Percentiles rank a stretch among this genome's conserved stretches.
phyloP scores from a whole-genome alignment of 225 moss, liverwort and hornwort species.

The Anthoceros angustus region DNA sequence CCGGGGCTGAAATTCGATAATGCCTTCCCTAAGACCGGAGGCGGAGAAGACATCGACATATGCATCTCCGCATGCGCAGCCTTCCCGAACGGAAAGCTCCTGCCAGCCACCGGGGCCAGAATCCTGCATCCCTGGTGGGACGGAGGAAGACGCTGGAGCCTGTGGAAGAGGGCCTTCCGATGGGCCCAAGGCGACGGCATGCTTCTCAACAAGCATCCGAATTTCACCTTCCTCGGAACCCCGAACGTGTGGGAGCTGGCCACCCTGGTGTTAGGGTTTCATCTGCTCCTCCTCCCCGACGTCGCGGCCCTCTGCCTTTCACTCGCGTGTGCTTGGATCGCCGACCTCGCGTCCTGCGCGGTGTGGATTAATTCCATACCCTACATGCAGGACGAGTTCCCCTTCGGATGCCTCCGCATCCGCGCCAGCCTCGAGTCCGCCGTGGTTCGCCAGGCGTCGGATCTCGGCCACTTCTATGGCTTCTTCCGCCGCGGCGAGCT shows the following conservation, averaged over 20 bases:
- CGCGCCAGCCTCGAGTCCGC: not conserved
- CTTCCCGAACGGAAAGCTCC: conserved; percentile 7
- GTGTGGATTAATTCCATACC: not conserved
- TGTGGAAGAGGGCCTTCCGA: conserved; percentile 9
- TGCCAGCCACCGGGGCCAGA: conserved; percentile 9
- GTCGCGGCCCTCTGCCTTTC: not conserved
- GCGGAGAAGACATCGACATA: conserved; percentile 25
- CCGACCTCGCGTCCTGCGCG: not conserved
- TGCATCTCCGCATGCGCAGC: conserved; percentile 13
- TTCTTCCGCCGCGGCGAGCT: not conserved
- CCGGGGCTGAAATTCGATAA: conserved; percentile 7
- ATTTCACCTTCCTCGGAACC: conserved; percentile 8
- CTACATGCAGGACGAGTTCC: not conserved
- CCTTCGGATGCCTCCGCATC: not conserved
- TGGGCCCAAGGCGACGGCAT: conserved; percentile 23
- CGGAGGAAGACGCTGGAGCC: conserved; percentile 10
- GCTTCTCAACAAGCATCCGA: conserved; percentile 16
- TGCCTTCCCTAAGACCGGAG: conserved; percentile 21
- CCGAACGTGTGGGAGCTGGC: conserved; percentile 15
- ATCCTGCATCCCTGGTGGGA: conserved; percentile 29
- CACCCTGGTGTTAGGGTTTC: not conserved
- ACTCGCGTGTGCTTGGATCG: not conserved
- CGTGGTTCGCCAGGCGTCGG: not conserved
- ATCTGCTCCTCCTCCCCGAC: not conserved
- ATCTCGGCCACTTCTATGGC: not conserved